Percentiles rank a stretch among this genome's conserved stretches.
Evolutionary conservation across 2,329 filamentous ascomycete genomes (phyloP).

Genomic region (Lizonia empirigonia): DNA sequence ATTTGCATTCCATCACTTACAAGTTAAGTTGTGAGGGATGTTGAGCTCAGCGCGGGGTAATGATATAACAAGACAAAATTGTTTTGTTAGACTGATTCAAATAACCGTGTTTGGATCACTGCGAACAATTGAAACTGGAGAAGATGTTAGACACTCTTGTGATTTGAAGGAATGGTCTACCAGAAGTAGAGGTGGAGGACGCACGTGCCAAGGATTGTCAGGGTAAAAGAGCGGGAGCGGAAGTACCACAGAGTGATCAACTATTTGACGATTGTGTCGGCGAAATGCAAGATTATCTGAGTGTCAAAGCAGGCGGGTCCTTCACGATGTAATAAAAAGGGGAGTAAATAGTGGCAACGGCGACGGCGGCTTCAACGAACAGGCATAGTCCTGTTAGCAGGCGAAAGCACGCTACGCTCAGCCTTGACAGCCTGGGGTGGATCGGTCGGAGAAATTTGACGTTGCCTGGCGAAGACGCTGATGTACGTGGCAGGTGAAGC

Average conservation of each 20-base stretch:
- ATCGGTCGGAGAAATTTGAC: constrained; percentile 30
- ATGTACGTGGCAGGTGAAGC: constrained; percentile 33
- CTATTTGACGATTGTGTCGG: constrained; percentile 27
- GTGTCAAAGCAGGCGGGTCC: constrained; percentile 30
- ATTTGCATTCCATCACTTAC: not conserved
- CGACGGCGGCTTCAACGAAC: constrained; percentile 36
- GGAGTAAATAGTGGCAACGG: constrained; percentile 22
- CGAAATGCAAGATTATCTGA: constrained; percentile 35
- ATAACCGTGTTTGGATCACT: not conserved
- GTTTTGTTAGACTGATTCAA: not conserved
- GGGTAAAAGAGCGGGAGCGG: constrained; percentile 20
- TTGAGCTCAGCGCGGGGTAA: not conserved
- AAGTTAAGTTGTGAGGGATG: not conserved
- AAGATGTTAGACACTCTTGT: not conserved
- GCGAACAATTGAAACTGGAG: not conserved
- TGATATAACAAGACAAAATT: not conserved
- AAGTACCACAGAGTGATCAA: constrained; percentile 27
- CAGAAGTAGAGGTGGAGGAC: constrained; percentile 2
- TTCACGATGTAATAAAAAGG: constrained; percentile 35
- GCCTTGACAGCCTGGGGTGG: constrained; percentile 24
- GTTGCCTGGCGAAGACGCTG: constrained; percentile 21
- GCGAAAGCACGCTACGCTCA: constrained; percentile 28
- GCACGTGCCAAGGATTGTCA: constrained; percentile 23
- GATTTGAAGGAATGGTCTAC: not conserved
- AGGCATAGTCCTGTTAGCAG: constrained; percentile 34